These are phyloP conservation scores for Cicer bijugum DNA, from an alignment of 306 rosid species.

Conservation along the genomic window DNA sequence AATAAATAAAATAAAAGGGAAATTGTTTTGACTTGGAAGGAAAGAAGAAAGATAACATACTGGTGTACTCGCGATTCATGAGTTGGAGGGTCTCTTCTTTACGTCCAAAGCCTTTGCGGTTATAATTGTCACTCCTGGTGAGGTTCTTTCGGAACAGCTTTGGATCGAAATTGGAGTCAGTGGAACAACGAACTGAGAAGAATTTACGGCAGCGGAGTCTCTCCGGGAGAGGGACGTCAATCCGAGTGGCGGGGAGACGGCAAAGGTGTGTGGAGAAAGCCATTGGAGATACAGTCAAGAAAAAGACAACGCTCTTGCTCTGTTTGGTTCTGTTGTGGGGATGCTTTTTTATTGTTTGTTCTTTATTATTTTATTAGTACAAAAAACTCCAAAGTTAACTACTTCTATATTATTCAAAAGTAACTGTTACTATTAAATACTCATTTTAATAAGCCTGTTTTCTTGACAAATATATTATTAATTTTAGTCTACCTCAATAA, in stretches of 20 bases:
- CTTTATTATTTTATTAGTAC: too few species aligned
- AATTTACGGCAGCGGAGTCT: conserved; percentile 55
- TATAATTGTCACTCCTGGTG: conserved; percentile 85
- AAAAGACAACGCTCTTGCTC: neutral
- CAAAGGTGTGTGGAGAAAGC: conserved; percentile 68
- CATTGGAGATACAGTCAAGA: conserved; percentile 49
- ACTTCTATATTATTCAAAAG: too few species aligned
- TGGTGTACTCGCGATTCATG: conserved; percentile 89
- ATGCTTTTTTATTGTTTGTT: too few species aligned
- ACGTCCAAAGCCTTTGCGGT: conserved; percentile 84
- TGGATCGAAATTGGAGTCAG: conserved; percentile 74
- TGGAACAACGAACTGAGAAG: conserved; percentile 63
- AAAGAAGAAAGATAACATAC: conserved; percentile 46
- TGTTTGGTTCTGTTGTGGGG: too few species aligned
- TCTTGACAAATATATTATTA: too few species aligned
- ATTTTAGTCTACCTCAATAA: too few species aligned
- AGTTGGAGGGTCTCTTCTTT: conserved; percentile 86
- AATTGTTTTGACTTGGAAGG: neutral
- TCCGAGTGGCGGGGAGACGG: conserved; percentile 57
- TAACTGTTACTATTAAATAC: too few species aligned
- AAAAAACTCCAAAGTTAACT: too few species aligned
- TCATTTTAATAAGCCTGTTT: too few species aligned
- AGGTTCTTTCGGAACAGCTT: conserved; percentile 87
- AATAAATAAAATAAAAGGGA: neutral
- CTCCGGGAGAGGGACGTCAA: conserved; percentile 53